phyloP scores from a whole-genome alignment of 208 protist genomes.

The Leishmania major region DNA sequence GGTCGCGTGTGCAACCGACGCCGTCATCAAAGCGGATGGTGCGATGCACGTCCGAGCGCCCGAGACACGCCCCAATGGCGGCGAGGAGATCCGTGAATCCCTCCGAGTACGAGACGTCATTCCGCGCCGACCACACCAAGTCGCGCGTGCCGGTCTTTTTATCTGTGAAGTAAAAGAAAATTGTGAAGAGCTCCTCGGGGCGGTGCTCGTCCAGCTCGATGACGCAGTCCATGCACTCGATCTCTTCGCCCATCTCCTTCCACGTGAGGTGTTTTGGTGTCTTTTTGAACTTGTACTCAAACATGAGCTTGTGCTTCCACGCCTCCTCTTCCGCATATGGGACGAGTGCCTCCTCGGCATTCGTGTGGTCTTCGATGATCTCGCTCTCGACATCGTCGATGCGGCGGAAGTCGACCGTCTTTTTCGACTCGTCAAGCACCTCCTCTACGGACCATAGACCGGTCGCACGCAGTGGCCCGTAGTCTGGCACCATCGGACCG shows the following conservation, averaged over 20 bases:
- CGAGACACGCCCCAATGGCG: conserved; percentile 80
- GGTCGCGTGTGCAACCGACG: conserved; percentile 64
- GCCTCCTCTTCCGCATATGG: conserved; percentile 77
- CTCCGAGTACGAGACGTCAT: conserved; percentile 85
- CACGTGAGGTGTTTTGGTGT: conserved; percentile 89
- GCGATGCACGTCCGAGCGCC: conserved; percentile 81
- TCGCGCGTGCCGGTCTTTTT: conserved; percentile 79
- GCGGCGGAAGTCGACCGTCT: conserved; percentile 82
- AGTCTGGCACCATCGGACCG: conserved; percentile 70
- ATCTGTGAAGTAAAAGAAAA: conserved; percentile 83
- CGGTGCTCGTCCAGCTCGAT: conserved; percentile 89
- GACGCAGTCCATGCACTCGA: conserved; percentile 88
- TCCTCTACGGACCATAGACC: conserved; percentile 84
- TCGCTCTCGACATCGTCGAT: conserved; percentile 91
- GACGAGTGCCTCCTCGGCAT: conserved; percentile 71
- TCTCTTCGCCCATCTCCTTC: conserved; percentile 87
- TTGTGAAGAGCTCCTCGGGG: conserved; percentile 88
- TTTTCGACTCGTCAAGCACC: conserved; percentile 65
- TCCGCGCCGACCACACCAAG: conserved; percentile 72
- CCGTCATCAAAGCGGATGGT: conserved; percentile 91
- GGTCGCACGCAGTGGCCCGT: conserved; percentile 75
- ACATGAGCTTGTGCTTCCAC: conserved; percentile 92
- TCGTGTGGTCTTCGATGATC: conserved; percentile 58
- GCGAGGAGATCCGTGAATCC: conserved; percentile 88
- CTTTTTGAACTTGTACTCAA: conserved; percentile 86